phyloP scores from a whole-genome alignment of 78 protist species.

The Protostelium mycophagum region DNA sequence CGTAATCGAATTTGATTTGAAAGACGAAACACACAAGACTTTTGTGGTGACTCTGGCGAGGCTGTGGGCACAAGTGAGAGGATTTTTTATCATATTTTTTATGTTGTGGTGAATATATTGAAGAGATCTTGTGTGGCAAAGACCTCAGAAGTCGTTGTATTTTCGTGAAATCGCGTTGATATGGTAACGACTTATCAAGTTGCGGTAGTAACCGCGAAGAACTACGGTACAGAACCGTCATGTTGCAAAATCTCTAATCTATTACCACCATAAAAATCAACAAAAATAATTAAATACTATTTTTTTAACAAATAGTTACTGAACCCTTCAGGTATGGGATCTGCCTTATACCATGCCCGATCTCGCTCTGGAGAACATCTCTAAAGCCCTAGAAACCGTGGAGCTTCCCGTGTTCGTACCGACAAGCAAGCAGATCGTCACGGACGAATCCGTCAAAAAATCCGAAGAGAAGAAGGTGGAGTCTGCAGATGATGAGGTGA shows the following conservation, averaged over 20 bases:
- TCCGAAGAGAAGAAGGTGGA: background rate
- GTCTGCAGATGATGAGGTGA: background rate
- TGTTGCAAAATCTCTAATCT: no score
- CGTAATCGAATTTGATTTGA: slow-evolving; percentile 7
- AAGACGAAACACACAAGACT: slow-evolving; percentile 17
- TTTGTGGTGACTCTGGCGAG: slow-evolving; percentile 9
- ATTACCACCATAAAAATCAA: no score
- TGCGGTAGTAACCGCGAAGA: no score
- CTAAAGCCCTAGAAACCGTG: background rate
- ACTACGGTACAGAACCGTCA: no score
- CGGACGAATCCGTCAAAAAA: background rate
- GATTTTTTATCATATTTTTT: background rate
- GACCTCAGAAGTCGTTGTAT: no score
- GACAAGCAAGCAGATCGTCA: background rate
- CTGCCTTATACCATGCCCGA: background rate
- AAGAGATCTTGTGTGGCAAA: background rate
- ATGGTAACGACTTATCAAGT: no score
- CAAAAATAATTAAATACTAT: no score
- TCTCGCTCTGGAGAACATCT: background rate
- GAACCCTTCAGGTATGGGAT: background rate
- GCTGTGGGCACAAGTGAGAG: background rate
- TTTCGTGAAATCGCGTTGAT: no score
- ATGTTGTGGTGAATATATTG: background rate
- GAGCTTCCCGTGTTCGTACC: background rate
- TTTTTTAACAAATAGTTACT: no score